Evolutionary conservation across 2,329 filamentous ascomycete genomes (phyloP).

Genomic region (Akanthomyces muscarius): DNA sequence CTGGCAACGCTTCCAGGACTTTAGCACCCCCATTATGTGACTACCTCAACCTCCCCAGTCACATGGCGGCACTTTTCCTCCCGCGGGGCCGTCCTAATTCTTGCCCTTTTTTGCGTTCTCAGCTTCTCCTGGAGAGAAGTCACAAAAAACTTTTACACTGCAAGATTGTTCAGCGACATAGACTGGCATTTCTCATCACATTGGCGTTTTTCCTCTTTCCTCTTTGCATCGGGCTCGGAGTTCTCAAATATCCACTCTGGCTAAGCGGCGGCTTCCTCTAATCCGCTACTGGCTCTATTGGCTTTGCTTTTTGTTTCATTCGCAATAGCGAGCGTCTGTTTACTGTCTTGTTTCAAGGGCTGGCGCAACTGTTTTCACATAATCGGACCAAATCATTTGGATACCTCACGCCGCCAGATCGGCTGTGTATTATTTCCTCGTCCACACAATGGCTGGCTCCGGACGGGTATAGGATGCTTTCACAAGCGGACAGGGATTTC

Average conservation of each 20-base stretch:
- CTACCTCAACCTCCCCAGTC: slow-evolving; percentile 46
- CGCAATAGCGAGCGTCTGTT: slow-evolving; percentile 39
- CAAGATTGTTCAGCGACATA: slow-evolving; percentile 33
- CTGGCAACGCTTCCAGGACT: slow-evolving; percentile 83
- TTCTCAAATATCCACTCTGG: slow-evolving; percentile 36
- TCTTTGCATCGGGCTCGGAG: slow-evolving; percentile 41
- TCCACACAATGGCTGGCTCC: slow-evolving; percentile 54
- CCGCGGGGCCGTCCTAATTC: slow-evolving; percentile 45
- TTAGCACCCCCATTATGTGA: slow-evolving; percentile 78
- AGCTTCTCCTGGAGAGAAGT: slow-evolving; percentile 28
- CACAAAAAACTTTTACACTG: slow-evolving; percentile 25
- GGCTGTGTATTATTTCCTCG: slow-evolving; percentile 39
- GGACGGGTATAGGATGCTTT: slow-evolving; percentile 49
- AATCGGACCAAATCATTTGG: slow-evolving; percentile 29
- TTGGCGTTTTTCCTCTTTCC: slow-evolving; percentile 31
- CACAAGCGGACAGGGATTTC: slow-evolving; percentile 46
- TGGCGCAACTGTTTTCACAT: slow-evolving; percentile 27
- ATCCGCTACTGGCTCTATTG: slow-evolving; percentile 27
- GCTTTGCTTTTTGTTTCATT: slow-evolving; percentile 28
- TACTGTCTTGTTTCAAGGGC: slow-evolving; percentile 22
- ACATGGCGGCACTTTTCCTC: slow-evolving; percentile 39
- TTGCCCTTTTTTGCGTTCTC: slow-evolving; percentile 22
- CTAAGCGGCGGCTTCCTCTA: slow-evolving; percentile 20
- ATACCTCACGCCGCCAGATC: slow-evolving; percentile 43
- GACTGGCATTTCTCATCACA: slow-evolving; percentile 32